Evolutionary conservation across 495 filamentous ascomycete species (phyloP), one percentile per base, ranked within the genome.

Genomic region (Stereocaulon alpinum): DNA sequence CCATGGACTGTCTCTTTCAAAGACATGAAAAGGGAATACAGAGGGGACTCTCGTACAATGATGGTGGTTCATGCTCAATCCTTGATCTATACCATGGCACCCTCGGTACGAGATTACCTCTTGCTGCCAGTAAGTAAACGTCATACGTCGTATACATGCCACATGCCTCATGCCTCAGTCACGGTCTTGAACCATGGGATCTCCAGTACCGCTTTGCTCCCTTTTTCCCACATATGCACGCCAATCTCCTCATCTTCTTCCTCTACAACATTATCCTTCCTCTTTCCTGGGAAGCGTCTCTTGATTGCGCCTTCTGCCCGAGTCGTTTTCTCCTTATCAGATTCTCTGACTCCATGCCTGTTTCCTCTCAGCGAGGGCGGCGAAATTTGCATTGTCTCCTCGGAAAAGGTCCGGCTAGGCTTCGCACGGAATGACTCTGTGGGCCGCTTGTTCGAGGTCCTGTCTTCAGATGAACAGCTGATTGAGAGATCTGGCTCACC

Each of bases 211-310:
- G 53, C 4, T 24, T 64, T 57, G 6, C 58, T 58, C 3, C 40
- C 15, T 7, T 41, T 64, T 18, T 61, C 61, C 61, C 61, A 64
- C 58, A 56, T 56, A 15, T 64, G 57, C 3, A 64, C 24, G 18
- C 61, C 61, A 17, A 64, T 53, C 3, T 49, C 9, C 30, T 59
- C 18, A 15, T 55, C 63, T 4, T 60, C 61, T 0, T 54, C 41
- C 6, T 61, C 45, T 15, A 58, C 60, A 60, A 60, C 49, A 37
- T 29, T 15, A 1, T 52, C 52, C 7, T 52, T 22, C 6, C 12
- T 2, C n/a, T 24, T 51, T 17, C 15, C 22, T 34, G 10, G 9
- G 29, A 6, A 45, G 27, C 24, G 15, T 20, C 29, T 15, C 44
- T 42, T 60, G 58, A 59, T 52, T 43, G 61, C 64, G 14, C 24